phyloP scores from a whole-genome alignment of 805 yeast species.

The Lipomyces sp. region DNA sequence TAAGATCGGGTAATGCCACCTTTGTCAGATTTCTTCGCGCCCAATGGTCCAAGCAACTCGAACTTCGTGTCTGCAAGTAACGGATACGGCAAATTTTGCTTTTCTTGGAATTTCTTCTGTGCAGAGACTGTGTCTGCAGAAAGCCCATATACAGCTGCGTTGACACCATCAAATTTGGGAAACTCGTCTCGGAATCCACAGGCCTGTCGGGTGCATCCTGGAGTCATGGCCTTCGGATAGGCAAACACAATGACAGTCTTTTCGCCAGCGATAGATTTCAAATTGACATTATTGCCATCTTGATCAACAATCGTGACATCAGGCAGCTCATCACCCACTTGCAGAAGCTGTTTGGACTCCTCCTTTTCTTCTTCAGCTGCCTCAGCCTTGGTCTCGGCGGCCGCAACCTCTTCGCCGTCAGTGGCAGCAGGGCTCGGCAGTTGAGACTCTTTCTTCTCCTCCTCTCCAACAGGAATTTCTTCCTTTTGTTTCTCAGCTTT shows the following conservation, averaged over 20 bases:
- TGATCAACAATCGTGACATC: constrained; percentile 68
- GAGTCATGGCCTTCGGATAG: constrained; percentile 91
- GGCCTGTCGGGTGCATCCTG: constrained; percentile 96
- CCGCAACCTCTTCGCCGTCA: constrained; percentile 16
- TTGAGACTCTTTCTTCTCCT: constrained; percentile 15
- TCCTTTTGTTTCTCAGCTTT: constrained; percentile 25
- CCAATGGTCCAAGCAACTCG: constrained; percentile 70
- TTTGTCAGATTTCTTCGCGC: constrained; percentile 78
- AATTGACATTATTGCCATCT: constrained; percentile 63
- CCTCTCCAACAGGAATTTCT: constrained; percentile 16
- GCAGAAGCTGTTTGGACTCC: constrained; percentile 19
- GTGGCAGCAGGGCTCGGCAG: constrained; percentile 27
- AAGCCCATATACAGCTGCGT: constrained; percentile 72
- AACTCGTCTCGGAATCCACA: constrained; percentile 79
- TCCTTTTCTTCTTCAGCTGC: constrained; percentile 40
- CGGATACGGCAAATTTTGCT: constrained; percentile 73
- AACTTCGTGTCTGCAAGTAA: constrained; percentile 77
- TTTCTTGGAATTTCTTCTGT: constrained; percentile 74
- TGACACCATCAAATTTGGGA: constrained; percentile 55
- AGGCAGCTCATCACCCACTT: constrained; percentile 56
- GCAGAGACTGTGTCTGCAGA: constrained; percentile 82
- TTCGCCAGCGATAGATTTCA: constrained; percentile 45
- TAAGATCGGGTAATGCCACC: constrained; percentile 92
- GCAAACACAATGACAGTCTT: constrained; percentile 49
- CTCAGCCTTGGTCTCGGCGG: constrained; percentile 18